Percentiles rank a stretch among this genome's conserved stretches.
phyloP scores from a whole-genome alignment of 805 yeast genomes.

The Saturnispora halmiae region DNA sequence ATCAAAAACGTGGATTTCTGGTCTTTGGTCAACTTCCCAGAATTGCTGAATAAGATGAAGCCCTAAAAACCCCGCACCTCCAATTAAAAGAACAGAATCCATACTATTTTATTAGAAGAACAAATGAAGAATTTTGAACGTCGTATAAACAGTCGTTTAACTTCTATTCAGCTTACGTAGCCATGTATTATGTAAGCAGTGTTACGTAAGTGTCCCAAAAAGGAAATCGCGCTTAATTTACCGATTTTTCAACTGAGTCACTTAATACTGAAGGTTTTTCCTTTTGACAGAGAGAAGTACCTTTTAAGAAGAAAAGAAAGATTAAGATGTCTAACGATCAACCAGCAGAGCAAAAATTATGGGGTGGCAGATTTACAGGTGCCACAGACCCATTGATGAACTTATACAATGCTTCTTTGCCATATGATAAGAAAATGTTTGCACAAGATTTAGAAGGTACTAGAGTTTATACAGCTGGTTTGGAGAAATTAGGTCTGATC shows the following conservation, averaged over 20 bases:
- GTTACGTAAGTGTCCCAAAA: not conserved
- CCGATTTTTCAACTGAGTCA: not conserved
- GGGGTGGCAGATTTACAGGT: constrained; percentile 99
- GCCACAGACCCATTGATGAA: constrained; percentile 97
- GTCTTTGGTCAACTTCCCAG: constrained; percentile 51
- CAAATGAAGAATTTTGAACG: not conserved
- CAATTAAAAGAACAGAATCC: constrained; percentile 71
- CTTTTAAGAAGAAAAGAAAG: too few relatives aligned
- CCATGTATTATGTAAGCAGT: too few relatives aligned
- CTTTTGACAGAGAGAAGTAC: not conserved
- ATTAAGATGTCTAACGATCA: constrained; percentile 28
- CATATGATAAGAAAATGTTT: constrained; percentile 93
- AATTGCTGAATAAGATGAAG: constrained; percentile 85
- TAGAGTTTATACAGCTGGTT: constrained; percentile 82
- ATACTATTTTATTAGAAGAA: constrained; percentile 9
- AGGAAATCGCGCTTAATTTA: not conserved
- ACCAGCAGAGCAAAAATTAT: constrained; percentile 64
- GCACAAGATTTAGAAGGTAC: constrained; percentile 92
- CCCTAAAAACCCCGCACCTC: constrained; percentile 94
- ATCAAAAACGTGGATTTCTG: constrained; percentile 80
- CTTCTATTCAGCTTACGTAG: too few relatives aligned
- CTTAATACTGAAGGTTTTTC: not conserved
- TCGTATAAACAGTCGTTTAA: constrained; percentile 3
- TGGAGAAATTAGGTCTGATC: constrained; percentile 67
- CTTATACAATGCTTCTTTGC: constrained; percentile 90